Evolutionary conservation across 768 basidiomycete species (phyloP), one percentile per base, ranked within the genome.

Genomic region (Agaricus sinodeliciosus): DNA sequence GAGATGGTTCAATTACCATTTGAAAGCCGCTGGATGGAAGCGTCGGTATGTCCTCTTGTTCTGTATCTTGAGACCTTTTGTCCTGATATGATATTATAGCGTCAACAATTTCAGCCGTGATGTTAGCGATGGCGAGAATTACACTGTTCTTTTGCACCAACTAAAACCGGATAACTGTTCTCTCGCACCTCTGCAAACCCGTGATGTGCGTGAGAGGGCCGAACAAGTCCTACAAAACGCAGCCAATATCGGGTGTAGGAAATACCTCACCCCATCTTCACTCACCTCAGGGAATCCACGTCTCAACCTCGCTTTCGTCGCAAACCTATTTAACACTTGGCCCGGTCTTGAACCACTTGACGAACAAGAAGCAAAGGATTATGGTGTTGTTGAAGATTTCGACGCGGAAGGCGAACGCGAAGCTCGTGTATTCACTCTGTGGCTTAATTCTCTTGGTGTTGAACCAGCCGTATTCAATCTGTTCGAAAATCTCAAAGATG

Each of bases 1-100:
- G n/a, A 76, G 96, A 41, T 99, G 96, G 96, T 98, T 99, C 74
- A 98, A 99, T 68, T 99, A 87, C 67, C 96, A 99, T 69, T 75
- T 99, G 58, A 98, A 96, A 66, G 89, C 90, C 8, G 96, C 95
- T 22, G 88, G 87, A 1, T 95, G 92, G 88, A 79, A 87, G 50
- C 75, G 90, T 65, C 81, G 84, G 94, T 94, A 42, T 19, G 58
- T 48, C 9, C 31, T 8, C 11, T 31, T 31, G 7, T 31, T 31
- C 8, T 11, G 8, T 4, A 31, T 31, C 31, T 2, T 11, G 11
- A 31, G 31, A 8, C 6, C 3, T 55, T 42, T 62, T 52, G 60
- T 41, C 37, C 49, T 54, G 34, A 54, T 49, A 28, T 44, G 36
- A 54, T 46, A 40, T 25, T 41, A 19, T 63, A 94, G 95, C 62